Percentiles rank a stretch among this genome's conserved stretches.
Conservation (phyloP, 139 green algal species). For the Coelastrella sp. region DNA sequence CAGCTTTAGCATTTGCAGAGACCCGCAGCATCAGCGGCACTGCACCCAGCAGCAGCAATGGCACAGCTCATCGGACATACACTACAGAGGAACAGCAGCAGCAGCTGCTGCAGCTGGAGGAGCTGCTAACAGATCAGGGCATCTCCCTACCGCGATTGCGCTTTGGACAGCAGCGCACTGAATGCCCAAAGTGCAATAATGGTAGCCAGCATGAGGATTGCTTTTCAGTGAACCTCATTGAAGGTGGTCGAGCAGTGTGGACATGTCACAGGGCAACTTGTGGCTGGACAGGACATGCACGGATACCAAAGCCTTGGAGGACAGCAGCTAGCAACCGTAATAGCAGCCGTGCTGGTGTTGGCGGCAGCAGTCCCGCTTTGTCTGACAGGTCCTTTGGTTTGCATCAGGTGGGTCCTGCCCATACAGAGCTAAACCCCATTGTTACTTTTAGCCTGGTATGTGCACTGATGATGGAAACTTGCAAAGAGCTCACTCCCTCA, state of each 20-base stretch:
- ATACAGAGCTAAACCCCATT: too few species aligned
- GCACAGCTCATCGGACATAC: neutral
- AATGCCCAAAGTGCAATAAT: conserved; percentile 23
- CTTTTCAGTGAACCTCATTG: neutral
- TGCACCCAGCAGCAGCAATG: neutral
- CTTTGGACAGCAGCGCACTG: conserved; percentile 8
- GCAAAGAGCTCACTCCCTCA: too few species aligned
- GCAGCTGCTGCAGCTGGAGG: conserved; percentile 1
- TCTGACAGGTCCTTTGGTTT: too few species aligned
- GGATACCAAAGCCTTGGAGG: neutral
- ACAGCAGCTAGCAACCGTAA: neutral
- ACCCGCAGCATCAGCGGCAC: conserved; percentile 5
- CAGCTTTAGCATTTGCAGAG: neutral
- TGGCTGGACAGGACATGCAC: neutral
- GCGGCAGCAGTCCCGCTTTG: too few species aligned
- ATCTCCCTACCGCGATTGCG: neutral
- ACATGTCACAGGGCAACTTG: conserved; percentile 13
- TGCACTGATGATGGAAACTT: too few species aligned
- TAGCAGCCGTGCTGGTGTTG: too few species aligned
- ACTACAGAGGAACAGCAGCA: conserved; percentile 7
- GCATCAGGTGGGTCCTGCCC: too few species aligned
- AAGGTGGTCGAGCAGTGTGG: conserved; percentile 8
- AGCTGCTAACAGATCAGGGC: neutral
- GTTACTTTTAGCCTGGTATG: too few species aligned
- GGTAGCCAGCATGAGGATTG: conserved; percentile 11